Percentiles rank a stretch among this genome's conserved stretches.
Conservation (phyloP, 371 early-diverging fungal species). For the Lichtheimia hyalospora region DNA sequence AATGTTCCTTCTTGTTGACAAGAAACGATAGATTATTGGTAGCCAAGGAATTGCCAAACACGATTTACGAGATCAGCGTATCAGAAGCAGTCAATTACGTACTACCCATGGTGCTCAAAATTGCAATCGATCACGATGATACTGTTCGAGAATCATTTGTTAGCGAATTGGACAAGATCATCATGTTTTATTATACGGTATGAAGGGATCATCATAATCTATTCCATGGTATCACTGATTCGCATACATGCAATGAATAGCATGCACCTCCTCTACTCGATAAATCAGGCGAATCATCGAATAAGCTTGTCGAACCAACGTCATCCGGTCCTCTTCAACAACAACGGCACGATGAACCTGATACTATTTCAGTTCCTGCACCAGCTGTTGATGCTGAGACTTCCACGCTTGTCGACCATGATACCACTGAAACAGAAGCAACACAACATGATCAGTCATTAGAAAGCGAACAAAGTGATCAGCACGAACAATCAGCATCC, state of each 20-base stretch:
- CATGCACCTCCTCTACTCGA: constrained; percentile 28
- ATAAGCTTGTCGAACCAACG: not conserved
- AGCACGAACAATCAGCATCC: not conserved
- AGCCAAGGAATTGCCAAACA: constrained; percentile 39
- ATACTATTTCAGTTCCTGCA: constrained; percentile 17
- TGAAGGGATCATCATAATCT: not conserved
- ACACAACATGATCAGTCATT: constrained; percentile 3
- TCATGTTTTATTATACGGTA: constrained; percentile 55
- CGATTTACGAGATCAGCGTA: constrained; percentile 40
- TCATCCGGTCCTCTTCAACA: not conserved
- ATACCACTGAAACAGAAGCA: not conserved
- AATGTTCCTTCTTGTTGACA: not conserved
- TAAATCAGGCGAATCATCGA: not conserved
- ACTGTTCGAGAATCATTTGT: constrained; percentile 54
- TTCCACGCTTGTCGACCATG: too few species aligned
- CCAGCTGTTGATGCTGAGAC: constrained; percentile 12
- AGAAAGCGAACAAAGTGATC: constrained; percentile 6
- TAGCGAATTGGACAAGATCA: constrained; percentile 48
- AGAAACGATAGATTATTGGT: constrained; percentile 22
- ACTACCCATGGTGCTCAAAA: constrained; percentile 44
- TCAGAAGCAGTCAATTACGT: constrained; percentile 49
- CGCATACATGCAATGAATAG: constrained; percentile 5
- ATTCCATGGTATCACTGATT: not conserved
- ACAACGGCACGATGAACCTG: constrained; percentile 12
- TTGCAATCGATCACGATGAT: constrained; percentile 50